Conservation (phyloP, 2,329 filamentous ascomycete genomes). For the Colletotrichum camelliae region DNA sequence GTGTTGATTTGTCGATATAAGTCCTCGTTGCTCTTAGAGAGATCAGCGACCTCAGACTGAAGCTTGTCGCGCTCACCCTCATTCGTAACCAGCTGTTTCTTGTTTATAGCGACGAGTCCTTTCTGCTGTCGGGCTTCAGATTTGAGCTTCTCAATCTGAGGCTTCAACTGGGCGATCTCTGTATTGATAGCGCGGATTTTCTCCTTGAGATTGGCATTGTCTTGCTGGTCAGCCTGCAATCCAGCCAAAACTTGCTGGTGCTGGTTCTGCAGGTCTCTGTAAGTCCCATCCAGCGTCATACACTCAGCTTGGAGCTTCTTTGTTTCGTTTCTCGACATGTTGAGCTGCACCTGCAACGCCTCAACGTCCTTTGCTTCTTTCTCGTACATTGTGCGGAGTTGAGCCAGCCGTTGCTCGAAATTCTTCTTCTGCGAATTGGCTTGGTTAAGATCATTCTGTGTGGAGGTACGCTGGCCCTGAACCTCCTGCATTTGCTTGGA, state of each 20-base stretch:
- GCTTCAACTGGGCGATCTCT: slow-evolving; percentile 84
- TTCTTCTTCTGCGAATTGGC: slow-evolving; percentile 88
- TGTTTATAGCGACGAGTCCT: slow-evolving; percentile 96
- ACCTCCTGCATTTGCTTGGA: slow-evolving; percentile 95
- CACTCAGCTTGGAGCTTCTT: slow-evolving; percentile 85
- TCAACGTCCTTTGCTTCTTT: slow-evolving; percentile 90
- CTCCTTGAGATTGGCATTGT: slow-evolving; percentile 86
- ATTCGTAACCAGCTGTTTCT: slow-evolving; percentile 91
- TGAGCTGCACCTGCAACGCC: slow-evolving; percentile 82
- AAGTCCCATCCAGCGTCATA: slow-evolving; percentile 79
- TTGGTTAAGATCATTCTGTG: slow-evolving; percentile 83
- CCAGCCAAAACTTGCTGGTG: slow-evolving; percentile 77
- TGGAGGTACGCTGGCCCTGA: slow-evolving; percentile 78
- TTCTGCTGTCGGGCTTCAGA: slow-evolving; percentile 94
- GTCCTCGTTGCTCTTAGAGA: slow-evolving; percentile 68
- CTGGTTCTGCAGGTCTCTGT: slow-evolving; percentile 82
- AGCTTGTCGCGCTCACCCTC: slow-evolving; percentile 90
- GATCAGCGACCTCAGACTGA: slow-evolving; percentile 76
- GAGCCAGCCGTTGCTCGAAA: slow-evolving; percentile 86
- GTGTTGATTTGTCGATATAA: slow-evolving; percentile 57
- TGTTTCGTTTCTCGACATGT: slow-evolving; percentile 77
- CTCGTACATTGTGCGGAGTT: slow-evolving; percentile 88
- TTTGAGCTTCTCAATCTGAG: slow-evolving; percentile 90
- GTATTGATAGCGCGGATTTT: slow-evolving; percentile 83
- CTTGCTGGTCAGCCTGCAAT: slow-evolving; percentile 85